Evolutionary conservation across 2,329 filamentous ascomycete genomes (phyloP).

Genomic region (Coniochaeta sp.): DNA sequence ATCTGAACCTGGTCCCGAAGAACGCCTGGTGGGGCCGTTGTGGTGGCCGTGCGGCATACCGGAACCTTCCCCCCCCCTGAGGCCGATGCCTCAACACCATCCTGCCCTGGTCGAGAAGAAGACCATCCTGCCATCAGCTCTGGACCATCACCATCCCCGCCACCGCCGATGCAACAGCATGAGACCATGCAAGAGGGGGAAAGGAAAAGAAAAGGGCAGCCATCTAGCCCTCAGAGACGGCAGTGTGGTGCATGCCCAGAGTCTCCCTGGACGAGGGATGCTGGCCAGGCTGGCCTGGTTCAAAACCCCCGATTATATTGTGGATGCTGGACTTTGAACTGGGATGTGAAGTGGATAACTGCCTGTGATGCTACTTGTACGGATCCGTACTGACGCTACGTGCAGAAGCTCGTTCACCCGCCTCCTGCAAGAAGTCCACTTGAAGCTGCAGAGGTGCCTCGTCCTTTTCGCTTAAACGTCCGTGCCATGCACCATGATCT

Average conservation of each 20-base stretch:
- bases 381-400: too few species aligned
- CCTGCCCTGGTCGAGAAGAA: not conserved
- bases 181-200: not conserved
- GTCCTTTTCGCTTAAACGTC: not conserved
- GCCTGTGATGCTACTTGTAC: not conserved
- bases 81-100: too few species aligned
- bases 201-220: not conserved
- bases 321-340: not conserved
- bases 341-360: not conserved
- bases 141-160: not conserved
- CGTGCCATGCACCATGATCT: not conserved
- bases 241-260: not conserved
- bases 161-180: not conserved
- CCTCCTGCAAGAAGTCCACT: not conserved
- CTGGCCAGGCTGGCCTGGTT: not conserved
- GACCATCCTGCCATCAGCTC: not conserved
- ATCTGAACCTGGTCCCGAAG: not conserved
- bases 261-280: not conserved
- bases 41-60: not conserved
- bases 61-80: not conserved
- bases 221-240: not conserved
- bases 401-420: not conserved
- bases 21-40: not conserved
- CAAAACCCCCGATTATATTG: not conserved
- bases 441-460: not conserved